Evolutionary conservation across 2,329 filamentous ascomycete genomes (phyloP).

Genomic region (Diplodia sapinea): DNA sequence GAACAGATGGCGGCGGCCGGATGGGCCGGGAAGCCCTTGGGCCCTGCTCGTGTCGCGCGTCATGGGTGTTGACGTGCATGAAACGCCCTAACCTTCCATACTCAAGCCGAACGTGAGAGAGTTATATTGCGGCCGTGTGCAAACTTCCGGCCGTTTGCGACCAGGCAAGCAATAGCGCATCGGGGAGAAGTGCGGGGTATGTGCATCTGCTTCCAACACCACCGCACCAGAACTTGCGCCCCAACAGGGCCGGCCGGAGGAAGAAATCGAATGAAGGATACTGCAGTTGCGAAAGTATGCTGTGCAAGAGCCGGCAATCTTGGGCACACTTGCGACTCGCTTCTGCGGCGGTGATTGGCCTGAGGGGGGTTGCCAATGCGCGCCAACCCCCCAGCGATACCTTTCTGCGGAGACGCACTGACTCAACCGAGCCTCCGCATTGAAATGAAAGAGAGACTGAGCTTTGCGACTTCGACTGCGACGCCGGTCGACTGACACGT

Average conservation of each 20-base stretch:
- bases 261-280: neutral
- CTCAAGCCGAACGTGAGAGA: neutral
- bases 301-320: neutral
- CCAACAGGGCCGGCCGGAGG: neutral
- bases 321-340: slow-evolving; percentile 6
- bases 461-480: neutral
- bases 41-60: neutral
- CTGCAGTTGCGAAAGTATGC: slow-evolving; percentile 1
- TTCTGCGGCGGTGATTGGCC: neutral
- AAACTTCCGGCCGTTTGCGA: neutral
- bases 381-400: slow-evolving; percentile 10
- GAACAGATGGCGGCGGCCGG: neutral
- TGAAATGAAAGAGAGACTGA: slow-evolving; percentile 9
- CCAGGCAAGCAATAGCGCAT: neutral
- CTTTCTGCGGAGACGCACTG: slow-evolving; percentile 17
- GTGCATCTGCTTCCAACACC: neutral
- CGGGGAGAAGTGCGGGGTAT: neutral
- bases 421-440: slow-evolving; percentile 15
- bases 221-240: neutral
- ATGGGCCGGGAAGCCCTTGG: neutral
- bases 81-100: neutral
- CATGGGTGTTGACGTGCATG: neutral
- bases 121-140: neutral
- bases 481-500: slow-evolving; percentile 1
- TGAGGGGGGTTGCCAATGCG: neutral